Percentiles rank a stretch among this genome's conserved stretches.
Conservation (phyloP, 176 grass and related monocot species). For the Avena eriantha region DNA sequence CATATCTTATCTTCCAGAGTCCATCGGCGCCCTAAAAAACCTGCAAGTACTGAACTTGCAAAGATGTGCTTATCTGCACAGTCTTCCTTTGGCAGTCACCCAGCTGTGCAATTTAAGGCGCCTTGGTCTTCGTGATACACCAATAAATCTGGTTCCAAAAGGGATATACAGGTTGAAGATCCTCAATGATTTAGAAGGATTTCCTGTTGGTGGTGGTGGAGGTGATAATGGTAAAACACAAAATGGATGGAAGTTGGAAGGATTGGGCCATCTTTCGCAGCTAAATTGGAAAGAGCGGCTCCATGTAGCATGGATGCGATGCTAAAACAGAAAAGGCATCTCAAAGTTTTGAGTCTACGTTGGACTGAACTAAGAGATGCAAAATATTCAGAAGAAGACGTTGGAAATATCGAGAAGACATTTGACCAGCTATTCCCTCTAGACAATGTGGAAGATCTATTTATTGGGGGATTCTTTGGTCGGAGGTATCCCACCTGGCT, state of each 20-base stretch:
- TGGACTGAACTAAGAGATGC: not conserved
- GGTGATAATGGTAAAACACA: not conserved
- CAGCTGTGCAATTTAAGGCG: constrained; percentile 24
- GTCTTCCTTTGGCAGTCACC: constrained; percentile 5
- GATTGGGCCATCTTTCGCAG: constrained; percentile 14
- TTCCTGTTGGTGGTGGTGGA: not conserved
- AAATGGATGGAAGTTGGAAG: constrained; percentile 40
- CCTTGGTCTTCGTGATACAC: not conserved
- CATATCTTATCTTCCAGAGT: constrained; percentile 22
- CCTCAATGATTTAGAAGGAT: constrained; percentile 27
- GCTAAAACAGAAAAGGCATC: constrained; percentile 19
- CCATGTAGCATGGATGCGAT: not conserved
- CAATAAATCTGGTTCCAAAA: constrained; percentile 39
- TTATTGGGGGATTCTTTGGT: constrained; percentile 9
- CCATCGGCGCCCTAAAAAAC: constrained; percentile 22
- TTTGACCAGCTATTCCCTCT: not conserved
- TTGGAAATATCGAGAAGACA: not conserved
- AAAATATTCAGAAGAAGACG: constrained; percentile 3
- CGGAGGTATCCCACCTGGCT: not conserved
- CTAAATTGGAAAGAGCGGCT: constrained; percentile 28
- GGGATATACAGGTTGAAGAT: constrained; percentile 16
- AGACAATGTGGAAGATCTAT: not conserved
- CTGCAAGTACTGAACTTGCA: constrained; percentile 36
- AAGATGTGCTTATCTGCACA: not conserved
- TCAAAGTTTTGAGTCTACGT: constrained; percentile 1